phyloP scores from a whole-genome alignment of 305 asterid species.

The Rubia peregrina region DNA sequence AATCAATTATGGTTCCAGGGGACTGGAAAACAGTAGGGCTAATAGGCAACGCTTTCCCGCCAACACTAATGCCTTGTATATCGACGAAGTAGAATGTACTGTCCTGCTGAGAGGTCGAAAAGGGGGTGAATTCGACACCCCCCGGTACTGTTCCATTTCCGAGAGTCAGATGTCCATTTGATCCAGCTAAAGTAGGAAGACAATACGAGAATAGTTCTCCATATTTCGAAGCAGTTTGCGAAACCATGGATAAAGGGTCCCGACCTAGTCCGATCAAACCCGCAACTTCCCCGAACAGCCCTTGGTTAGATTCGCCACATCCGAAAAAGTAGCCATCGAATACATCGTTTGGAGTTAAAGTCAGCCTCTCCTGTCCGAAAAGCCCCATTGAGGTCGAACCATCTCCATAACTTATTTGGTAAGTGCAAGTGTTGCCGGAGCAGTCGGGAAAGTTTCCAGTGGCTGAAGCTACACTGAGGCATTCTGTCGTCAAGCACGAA shows the following conservation, averaged over 20 bases:
- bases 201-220: slow-evolving; percentile 71
- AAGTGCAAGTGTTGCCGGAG: slow-evolving; percentile 35
- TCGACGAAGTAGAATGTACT: slow-evolving; percentile 43
- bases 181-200: slow-evolving; percentile 50
- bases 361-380: slow-evolving; percentile 42
- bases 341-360: slow-evolving; percentile 34
- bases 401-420: slow-evolving; percentile 52
- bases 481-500: slow-evolving; percentile 34
- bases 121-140: slow-evolving; percentile 41
- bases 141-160: slow-evolving; percentile 30
- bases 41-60: slow-evolving; percentile 39
- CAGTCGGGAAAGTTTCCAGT: slow-evolving; percentile 39
- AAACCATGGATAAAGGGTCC: slow-evolving; percentile 40
- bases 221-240: slow-evolving; percentile 47
- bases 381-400: slow-evolving; percentile 46
- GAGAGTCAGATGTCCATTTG: slow-evolving; percentile 58
- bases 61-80: slow-evolving; percentile 36
- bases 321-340: slow-evolving; percentile 50
- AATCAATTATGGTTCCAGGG: slow-evolving; percentile 59
- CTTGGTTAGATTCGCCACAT: slow-evolving; percentile 61
- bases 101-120: slow-evolving; percentile 26
- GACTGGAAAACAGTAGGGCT: slow-evolving; percentile 35
- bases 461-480: slow-evolving; percentile 38
- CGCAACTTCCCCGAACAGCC: slow-evolving; percentile 51
- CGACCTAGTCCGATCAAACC: slow-evolving; percentile 71